A percentile compares a stretch with the other conserved stretches of the same genome.
Evolutionary conservation across 108 stramenopile species (phyloP).

Genomic region (Cyclotella distinguenda): DNA sequence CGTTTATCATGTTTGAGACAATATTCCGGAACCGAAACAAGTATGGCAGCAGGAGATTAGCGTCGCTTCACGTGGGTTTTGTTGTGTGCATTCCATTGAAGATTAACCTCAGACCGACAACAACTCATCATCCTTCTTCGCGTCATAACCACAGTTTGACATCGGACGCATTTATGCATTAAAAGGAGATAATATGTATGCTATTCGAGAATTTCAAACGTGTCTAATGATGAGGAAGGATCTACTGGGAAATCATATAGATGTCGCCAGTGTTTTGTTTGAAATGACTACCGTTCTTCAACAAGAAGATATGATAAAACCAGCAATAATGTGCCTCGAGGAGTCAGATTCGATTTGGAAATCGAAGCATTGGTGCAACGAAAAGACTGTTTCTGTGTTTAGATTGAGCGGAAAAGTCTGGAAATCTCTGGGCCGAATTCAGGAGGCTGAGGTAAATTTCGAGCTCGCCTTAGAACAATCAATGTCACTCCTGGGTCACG

Average conservation of each 20-base stretch:
- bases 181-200: constrained; percentile 58
- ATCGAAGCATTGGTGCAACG: constrained; percentile 63
- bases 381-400: constrained; percentile 58
- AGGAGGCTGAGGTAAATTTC: constrained; percentile 67
- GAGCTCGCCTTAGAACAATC: constrained; percentile 64
- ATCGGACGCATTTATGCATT: constrained; percentile 71
- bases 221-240: constrained; percentile 69
- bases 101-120: too few relatives aligned
- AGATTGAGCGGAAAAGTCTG: constrained; percentile 65
- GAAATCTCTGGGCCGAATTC: constrained; percentile 53
- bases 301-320: constrained; percentile 48
- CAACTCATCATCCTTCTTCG: too few relatives aligned
- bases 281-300: constrained; percentile 56
- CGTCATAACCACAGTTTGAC: too few relatives aligned
- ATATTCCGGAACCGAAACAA: constrained; percentile 20
- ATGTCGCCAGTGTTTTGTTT: constrained; percentile 78
- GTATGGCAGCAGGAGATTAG: too few relatives aligned
- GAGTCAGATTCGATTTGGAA: constrained; percentile 77
- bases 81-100: too few relatives aligned
- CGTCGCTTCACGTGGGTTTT: too few relatives aligned
- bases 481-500: constrained; percentile 59
- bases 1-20: constrained; percentile 45
- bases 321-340: constrained; percentile 65
- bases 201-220: constrained; percentile 64
- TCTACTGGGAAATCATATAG: constrained; percentile 73